Evolutionary conservation across 257 asterid genomes (phyloP), one percentile per base, ranked within the genome.

Genomic region (Primulina tabacum): DNA sequence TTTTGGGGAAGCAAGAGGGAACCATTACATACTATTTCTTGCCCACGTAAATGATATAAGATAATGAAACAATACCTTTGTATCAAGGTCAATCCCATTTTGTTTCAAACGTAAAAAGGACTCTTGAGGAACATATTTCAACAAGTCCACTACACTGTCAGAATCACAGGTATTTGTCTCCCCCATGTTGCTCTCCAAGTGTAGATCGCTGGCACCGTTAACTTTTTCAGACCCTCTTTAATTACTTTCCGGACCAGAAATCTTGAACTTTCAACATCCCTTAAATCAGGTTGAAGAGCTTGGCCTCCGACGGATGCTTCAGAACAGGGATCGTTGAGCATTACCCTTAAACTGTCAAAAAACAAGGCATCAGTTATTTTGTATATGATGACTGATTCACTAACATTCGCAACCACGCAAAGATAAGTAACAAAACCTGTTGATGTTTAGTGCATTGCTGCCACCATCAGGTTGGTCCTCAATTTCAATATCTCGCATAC

Each of bases 381-480:
- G 6, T 43, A 12, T 43, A 43, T 43, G 18, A 43, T 14, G 55
- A 43, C 18, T 14, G 55, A 43, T 14, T 43, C 55, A 43, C 55
- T 18, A 43, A 43, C 18, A 70, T 47, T 53, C 32, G 55, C 32
- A 58, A 70, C 55, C 64, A 81, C 74, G 64, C 69, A 61, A 64
- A 75, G 66, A 50, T 32, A 74, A 26, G 62, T 50, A 60, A 26
- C 20, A 18, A 69, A 77, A 94, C 99, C 98, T 91, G 89, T 88
- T 94, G 81, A 94, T 73, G 71, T 89, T 94, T 57, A 94, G 97
- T 62, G 97, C 90, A 77, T 89, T 92, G 32, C 92, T 97, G 62
- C 99, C 99, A 62, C 98, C 98, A 72, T 88, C 94, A 16, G 85
- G 85, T 80, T 89, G 96, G 71, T 94, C 99, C 73, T 83, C 89